Conservation (phyloP, 495 filamentous ascomycete species). For the Tuber borchii region DNA sequence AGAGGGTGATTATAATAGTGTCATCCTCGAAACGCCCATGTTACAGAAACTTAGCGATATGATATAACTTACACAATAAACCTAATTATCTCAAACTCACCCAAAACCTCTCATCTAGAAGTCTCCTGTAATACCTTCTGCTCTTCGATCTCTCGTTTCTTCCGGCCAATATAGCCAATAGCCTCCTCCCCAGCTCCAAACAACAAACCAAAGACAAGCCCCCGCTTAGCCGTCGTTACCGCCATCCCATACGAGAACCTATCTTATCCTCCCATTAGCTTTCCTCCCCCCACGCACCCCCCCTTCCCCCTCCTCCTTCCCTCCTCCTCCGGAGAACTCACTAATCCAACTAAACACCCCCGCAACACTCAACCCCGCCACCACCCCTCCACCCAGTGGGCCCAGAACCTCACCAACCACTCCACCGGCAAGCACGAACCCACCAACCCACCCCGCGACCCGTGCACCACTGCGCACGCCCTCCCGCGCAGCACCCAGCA, state of each 20-base stretch:
- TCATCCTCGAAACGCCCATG: not conserved
- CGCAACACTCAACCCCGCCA: conserved; percentile 72
- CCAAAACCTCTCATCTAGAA: not conserved
- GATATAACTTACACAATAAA: not conserved
- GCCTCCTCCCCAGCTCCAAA: conserved; percentile 79
- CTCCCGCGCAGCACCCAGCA: conserved; percentile 66
- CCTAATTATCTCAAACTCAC: not conserved
- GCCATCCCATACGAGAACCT: conserved; percentile 73
- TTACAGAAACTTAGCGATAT: not conserved
- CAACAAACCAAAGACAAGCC: conserved; percentile 65
- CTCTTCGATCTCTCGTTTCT: conserved; percentile 17
- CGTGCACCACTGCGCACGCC: conserved; percentile 69
- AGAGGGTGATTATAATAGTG: conserved; percentile 7
- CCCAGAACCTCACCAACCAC: conserved; percentile 80
- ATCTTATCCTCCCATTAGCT: conserved; percentile 49
- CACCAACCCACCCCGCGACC: conserved; percentile 57
- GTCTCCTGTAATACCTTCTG: conserved; percentile 16
- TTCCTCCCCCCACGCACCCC: conserved; percentile 2
- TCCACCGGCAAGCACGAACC: conserved; percentile 51
- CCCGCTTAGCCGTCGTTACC: conserved; percentile 74
- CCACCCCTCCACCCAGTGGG: conserved; percentile 59
- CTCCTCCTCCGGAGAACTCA: not conserved
- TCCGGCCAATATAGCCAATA: conserved; percentile 56
- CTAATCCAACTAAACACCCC: conserved; percentile 64
- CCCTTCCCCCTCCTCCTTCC: not conserved